Conservation (phyloP, 495 filamentous ascomycete species). For the Podospora fimiseda region DNA sequence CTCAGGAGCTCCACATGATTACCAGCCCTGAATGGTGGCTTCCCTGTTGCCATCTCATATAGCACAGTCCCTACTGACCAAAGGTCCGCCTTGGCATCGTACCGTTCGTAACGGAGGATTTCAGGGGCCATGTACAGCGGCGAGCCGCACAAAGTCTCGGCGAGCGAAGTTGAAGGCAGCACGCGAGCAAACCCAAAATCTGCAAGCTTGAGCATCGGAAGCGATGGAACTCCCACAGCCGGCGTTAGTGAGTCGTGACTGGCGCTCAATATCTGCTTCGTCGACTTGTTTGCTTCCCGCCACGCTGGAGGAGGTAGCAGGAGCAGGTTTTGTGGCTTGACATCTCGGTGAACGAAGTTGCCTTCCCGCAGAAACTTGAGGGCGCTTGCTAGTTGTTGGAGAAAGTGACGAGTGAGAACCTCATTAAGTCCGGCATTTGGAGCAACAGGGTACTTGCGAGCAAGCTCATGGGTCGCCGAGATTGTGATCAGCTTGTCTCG, state of each 20-base stretch:
- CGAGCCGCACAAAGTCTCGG: constrained; percentile 95
- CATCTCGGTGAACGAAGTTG: constrained; percentile 90
- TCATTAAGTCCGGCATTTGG: constrained; percentile 80
- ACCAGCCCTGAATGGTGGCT: constrained; percentile 80
- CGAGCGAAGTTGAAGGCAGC: constrained; percentile 78
- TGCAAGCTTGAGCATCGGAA: constrained; percentile 94
- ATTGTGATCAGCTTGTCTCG: constrained; percentile 70
- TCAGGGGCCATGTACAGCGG: constrained; percentile 98
- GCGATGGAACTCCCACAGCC: constrained; percentile 69
- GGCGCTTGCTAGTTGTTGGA: constrained; percentile 91
- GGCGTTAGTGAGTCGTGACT: constrained; percentile 75
- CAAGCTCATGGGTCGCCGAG: constrained; percentile 73
- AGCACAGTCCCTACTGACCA: constrained; percentile 97
- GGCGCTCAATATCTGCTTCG: constrained; percentile 49
- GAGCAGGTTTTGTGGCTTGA: constrained; percentile 94
- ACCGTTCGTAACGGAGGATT: constrained; percentile 94
- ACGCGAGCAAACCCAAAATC: constrained; percentile 96
- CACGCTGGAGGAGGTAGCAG: constrained; percentile 76
- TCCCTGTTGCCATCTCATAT: constrained; percentile 89
- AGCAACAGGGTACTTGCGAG: constrained; percentile 82
- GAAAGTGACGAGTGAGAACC: constrained; percentile 87
- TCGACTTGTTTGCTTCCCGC: constrained; percentile 32
- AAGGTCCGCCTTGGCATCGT: constrained; percentile 92
- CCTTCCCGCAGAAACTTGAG: constrained; percentile 77
- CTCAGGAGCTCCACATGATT: constrained; percentile 93